Percentiles rank a stretch among this genome's conserved stretches.
These are phyloP conservation scores for Hirsutella rhossiliensis DNA, from an alignment of 2,329 filamentous ascomycete genomes.

Conservation along the genomic window DNA sequence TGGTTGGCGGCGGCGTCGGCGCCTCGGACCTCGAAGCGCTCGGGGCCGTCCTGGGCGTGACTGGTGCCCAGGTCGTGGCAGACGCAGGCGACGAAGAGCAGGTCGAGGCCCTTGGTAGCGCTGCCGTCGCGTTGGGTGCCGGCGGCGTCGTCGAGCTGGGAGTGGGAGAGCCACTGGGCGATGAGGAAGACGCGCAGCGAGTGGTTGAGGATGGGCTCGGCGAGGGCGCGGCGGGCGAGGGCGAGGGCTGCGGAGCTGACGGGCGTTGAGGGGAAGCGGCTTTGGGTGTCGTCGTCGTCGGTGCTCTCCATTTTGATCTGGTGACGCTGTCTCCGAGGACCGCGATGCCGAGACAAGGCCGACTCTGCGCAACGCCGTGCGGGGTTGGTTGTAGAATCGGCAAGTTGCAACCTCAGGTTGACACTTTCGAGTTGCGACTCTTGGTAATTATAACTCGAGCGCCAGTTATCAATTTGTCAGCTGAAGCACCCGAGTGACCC, in stretches of 20 bases:
- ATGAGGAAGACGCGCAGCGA: slow-evolving; percentile 15
- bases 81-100: slow-evolving; percentile 22
- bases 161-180: slow-evolving; percentile 10
- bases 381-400: not conserved
- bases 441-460: too few species aligned
- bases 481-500: not conserved
- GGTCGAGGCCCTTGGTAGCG: slow-evolving; percentile 2
- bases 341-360: not conserved
- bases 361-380: too few species aligned
- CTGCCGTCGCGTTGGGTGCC: too few species aligned
- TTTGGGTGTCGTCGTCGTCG: not conserved
- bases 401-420: not conserved
- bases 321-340: not conserved
- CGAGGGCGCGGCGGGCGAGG: slow-evolving; percentile 8
- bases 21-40: slow-evolving; percentile 24
- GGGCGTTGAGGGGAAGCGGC: slow-evolving; percentile 5
- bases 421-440: not conserved
- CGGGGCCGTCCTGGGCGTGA: slow-evolving; percentile 14
- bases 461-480: not conserved
- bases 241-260: slow-evolving; percentile 8
- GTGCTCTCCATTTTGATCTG: not conserved
- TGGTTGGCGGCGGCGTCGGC: slow-evolving; percentile 17
- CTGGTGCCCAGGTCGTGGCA: slow-evolving; percentile 23
- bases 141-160: slow-evolving; percentile 7
- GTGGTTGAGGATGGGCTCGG: slow-evolving; percentile 17